A percentile compares a stretch with the other conserved stretches of the same genome.
Evolutionary conservation across 208 protist genomes (phyloP).

Genomic region (Angomonas deanei): DNA sequence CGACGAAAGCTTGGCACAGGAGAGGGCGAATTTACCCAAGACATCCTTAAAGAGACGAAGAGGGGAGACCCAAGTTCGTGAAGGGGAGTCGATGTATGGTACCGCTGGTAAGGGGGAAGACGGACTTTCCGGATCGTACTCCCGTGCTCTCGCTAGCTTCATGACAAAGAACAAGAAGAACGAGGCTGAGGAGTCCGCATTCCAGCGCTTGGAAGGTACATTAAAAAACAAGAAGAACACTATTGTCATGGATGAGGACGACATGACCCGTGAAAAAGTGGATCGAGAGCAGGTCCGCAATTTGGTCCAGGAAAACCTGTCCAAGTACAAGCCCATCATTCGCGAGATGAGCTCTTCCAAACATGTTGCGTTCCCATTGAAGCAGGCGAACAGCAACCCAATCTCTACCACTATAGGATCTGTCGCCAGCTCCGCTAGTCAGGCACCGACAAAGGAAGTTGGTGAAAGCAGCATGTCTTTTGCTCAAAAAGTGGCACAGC

Average conservation of each 20-base stretch:
- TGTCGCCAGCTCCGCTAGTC: slow-evolving; percentile 50
- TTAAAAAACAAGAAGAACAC: slow-evolving; percentile 70
- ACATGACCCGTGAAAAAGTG: slow-evolving; percentile 48
- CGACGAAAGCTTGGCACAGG: slow-evolving; percentile 34
- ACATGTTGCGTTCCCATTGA: slow-evolving; percentile 79
- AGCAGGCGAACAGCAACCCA: slow-evolving; percentile 63
- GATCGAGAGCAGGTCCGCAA: slow-evolving; percentile 58
- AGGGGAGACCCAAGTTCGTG: background rate
- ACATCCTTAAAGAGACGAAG: slow-evolving; percentile 1
- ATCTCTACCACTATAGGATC: slow-evolving; percentile 63
- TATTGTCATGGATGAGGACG: slow-evolving; percentile 69
- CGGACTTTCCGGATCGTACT: slow-evolving; percentile 25
- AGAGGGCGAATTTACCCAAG: slow-evolving; percentile 38
- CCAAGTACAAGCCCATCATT: slow-evolving; percentile 72
- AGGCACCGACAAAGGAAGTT: background rate
- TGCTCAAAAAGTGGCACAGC: slow-evolving; percentile 9
- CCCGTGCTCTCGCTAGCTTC: slow-evolving; percentile 35
- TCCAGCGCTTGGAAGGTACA: slow-evolving; percentile 36
- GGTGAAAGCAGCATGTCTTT: slow-evolving; percentile 6
- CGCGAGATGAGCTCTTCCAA: slow-evolving; percentile 57
- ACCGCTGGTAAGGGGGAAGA: slow-evolving; percentile 9
- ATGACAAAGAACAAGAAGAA: slow-evolving; percentile 22
- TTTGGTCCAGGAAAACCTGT: slow-evolving; percentile 60
- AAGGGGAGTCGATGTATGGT: slow-evolving; percentile 7
- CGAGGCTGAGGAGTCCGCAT: slow-evolving; percentile 18